phyloP scores from a whole-genome alignment of 2,329 filamentous ascomycete genomes.

The Penicillium oxalicum region DNA sequence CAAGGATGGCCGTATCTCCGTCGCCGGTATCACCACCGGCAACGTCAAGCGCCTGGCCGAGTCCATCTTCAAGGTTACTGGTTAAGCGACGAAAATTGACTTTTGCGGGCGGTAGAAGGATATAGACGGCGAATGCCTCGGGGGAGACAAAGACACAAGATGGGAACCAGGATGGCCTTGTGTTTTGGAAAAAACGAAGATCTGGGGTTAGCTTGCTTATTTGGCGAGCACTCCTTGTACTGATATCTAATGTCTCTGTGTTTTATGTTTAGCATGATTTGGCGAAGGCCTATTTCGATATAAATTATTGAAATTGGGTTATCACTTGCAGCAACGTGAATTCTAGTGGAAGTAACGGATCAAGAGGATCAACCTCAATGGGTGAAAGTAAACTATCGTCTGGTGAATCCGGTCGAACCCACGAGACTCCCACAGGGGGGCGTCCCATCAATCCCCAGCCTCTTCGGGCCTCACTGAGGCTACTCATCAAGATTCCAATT shows the following conservation, averaged over 20 bases:
- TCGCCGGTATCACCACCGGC: conserved; percentile 45
- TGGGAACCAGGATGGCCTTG: background rate
- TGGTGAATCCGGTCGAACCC: too few relatives aligned
- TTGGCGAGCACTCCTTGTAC: conserved; percentile 16
- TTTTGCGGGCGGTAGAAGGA: background rate
- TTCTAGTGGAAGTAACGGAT: too few relatives aligned
- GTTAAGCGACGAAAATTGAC: conserved; percentile 27
- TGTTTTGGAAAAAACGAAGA: background rate
- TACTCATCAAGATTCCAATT: background rate
- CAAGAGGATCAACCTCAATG: too few relatives aligned
- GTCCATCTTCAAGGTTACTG: conserved; percentile 47
- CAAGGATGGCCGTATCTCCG: conserved; percentile 57
- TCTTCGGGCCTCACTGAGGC: too few relatives aligned
- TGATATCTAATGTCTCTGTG: conserved; percentile 25
- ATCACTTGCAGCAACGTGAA: background rate
- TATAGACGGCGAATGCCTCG: background rate
- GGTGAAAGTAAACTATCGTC: too few relatives aligned
- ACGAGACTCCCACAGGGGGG: too few relatives aligned
- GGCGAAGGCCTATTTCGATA: conserved; percentile 20
- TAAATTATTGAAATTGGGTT: conserved; percentile 15
- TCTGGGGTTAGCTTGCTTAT: background rate
- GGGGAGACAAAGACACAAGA: background rate
- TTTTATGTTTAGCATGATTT: conserved; percentile 22
- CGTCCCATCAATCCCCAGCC: too few relatives aligned
- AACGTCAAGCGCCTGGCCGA: conserved; percentile 48